A percentile compares a stretch with the other conserved stretches of the same genome.
Evolutionary conservation across 2,329 filamentous ascomycete species (phyloP).

Genomic region (Calonectria ilicicola): DNA sequence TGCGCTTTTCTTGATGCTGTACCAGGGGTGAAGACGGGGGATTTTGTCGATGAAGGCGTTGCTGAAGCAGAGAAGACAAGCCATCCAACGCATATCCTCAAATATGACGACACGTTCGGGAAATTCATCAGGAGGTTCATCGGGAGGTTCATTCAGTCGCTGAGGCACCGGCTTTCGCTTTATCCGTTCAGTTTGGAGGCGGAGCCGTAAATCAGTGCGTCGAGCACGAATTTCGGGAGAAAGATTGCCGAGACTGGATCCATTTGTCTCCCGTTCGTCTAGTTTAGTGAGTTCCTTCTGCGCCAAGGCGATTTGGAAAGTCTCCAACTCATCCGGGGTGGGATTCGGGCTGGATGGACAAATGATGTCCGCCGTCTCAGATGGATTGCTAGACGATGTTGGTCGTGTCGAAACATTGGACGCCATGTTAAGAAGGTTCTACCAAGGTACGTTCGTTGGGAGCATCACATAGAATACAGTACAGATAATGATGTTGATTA

Average conservation of each 20-base stretch:
- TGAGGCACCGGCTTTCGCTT: neutral
- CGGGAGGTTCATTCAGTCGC: neutral
- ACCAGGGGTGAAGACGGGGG: neutral
- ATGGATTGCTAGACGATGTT: neutral
- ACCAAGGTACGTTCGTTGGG: too few relatives aligned
- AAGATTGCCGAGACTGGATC: too few relatives aligned
- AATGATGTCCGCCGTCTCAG: neutral
- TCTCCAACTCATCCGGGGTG: neutral
- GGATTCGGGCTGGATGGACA: neutral
- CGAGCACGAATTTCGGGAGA: too few relatives aligned
- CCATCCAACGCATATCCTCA: neutral
- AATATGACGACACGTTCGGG: neutral
- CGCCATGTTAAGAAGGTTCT: neutral
- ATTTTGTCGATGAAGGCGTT: constrained; percentile 9
- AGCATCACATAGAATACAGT: neutral
- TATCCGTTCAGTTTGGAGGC: neutral
- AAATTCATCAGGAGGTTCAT: neutral
- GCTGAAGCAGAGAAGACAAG: neutral
- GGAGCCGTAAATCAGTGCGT: neutral
- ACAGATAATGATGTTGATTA: neutral
- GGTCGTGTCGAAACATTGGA: neutral
- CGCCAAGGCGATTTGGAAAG: neutral
- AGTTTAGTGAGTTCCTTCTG: neutral
- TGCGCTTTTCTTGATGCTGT: neutral
- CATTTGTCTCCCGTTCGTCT: neutral